phyloP scores from a whole-genome alignment of 2,329 filamentous ascomycete genomes.

The Lecanicillium sp. region DNA sequence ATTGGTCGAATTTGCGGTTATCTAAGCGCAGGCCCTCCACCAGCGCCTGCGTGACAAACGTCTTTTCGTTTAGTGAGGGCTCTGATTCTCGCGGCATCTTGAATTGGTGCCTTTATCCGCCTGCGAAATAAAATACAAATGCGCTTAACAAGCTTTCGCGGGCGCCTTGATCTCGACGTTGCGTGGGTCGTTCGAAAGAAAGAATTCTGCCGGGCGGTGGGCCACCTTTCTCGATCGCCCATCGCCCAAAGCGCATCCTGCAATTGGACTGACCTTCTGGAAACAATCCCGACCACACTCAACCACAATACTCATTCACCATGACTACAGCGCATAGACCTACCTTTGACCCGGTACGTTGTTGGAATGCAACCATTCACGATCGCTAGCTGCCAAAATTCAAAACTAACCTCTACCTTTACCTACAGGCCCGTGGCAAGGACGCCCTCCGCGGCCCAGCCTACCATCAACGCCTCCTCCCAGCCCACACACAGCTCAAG shows the following conservation, averaged over 20 bases:
- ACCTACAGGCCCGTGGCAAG: constrained; percentile 72
- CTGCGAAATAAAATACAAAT: constrained; percentile 7
- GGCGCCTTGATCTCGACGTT: not conserved
- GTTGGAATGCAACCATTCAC: constrained; percentile 14
- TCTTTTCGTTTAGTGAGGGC: constrained; percentile 80
- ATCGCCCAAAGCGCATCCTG: no score
- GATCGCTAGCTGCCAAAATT: constrained; percentile 16
- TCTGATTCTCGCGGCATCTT: constrained; percentile 89
- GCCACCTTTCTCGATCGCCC: constrained; percentile 4
- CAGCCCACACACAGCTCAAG: constrained; percentile 90
- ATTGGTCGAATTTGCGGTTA: constrained; percentile 72
- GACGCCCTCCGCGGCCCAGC: constrained; percentile 88
- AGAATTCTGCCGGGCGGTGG: constrained; percentile 46
- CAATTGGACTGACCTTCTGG: no score
- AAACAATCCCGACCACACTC: not conserved
- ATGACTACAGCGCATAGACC: constrained; percentile 73
- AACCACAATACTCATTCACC: constrained; percentile 5
- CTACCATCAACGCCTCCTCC: constrained; percentile 92
- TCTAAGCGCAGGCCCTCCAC: constrained; percentile 76
- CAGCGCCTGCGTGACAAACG: constrained; percentile 78
- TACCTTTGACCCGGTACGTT: constrained; percentile 81
- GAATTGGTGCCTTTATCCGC: constrained; percentile 5
- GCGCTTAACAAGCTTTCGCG: not conserved
- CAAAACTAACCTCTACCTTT: not conserved
- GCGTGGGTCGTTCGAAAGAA: constrained; percentile 7